phyloP scores from a whole-genome alignment of 2,329 filamentous ascomycete genomes.

The Exophiala phaeomuriformis region DNA sequence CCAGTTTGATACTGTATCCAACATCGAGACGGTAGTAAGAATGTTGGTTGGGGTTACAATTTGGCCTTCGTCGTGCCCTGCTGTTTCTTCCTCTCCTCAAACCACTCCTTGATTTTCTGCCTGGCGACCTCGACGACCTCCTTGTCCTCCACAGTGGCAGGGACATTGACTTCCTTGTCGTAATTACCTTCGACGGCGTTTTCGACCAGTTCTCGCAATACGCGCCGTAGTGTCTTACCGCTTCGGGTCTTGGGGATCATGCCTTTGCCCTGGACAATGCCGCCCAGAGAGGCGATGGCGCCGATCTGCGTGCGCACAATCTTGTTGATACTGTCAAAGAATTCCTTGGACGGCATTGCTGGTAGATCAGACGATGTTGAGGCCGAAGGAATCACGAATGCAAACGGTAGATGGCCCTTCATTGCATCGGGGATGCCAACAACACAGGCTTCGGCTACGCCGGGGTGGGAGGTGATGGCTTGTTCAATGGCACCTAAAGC shows the following conservation, averaged over 20 bases:
- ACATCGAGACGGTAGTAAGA: too few relatives aligned
- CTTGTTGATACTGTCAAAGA: constrained; percentile 41
- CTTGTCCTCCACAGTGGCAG: constrained; percentile 77
- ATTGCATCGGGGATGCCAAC: constrained; percentile 76
- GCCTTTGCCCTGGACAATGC: constrained; percentile 72
- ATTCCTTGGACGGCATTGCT: constrained; percentile 34
- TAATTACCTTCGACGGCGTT: constrained; percentile 69
- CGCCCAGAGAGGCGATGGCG: constrained; percentile 75
- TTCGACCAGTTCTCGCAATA: constrained; percentile 75
- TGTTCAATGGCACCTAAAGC: constrained; percentile 73
- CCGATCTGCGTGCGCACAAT: constrained; percentile 75
- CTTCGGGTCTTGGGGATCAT: constrained; percentile 89
- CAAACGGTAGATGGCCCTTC: constrained; percentile 88
- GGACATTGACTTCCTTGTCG: constrained; percentile 63
- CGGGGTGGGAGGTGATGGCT: constrained; percentile 72
- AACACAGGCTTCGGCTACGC: constrained; percentile 75
- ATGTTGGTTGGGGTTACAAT: constrained; percentile 11
- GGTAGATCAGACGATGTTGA: constrained; percentile 37
- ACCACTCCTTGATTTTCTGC: constrained; percentile 67
- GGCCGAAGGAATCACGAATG: constrained; percentile 60
- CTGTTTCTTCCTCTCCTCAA: constrained; percentile 42
- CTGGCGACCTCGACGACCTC: constrained; percentile 68
- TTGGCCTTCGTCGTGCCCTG: constrained; percentile 24
- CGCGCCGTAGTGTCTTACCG: constrained; percentile 81
- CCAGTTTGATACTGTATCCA: too few relatives aligned